A percentile compares a stretch with the other conserved stretches of the same genome.
These are phyloP conservation scores for Blastomyces emzantsi DNA, from an alignment of 2,329 filamentous ascomycete species.

Conservation along the genomic window DNA sequence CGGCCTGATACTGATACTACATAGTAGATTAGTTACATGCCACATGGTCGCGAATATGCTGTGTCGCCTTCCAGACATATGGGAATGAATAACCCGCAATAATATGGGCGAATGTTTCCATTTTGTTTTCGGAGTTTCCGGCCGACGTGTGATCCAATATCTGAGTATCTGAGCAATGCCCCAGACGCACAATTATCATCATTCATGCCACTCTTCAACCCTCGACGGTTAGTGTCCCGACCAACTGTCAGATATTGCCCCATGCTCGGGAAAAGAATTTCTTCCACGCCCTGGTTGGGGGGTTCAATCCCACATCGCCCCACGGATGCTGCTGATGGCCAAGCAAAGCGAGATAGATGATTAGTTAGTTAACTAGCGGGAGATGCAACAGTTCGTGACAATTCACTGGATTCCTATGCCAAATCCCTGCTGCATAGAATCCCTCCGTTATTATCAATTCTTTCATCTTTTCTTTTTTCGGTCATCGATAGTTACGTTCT, in stretches of 20 bases:
- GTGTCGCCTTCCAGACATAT: neutral
- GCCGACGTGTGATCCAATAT: neutral
- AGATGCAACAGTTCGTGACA: slow-evolving; percentile 1
- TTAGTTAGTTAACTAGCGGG: neutral
- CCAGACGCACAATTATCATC: neutral
- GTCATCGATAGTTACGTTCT: neutral
- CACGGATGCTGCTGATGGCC: neutral
- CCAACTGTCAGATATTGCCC: neutral
- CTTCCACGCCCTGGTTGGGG: neutral
- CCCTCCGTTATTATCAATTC: neutral
- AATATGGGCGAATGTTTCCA: neutral
- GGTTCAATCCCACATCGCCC: slow-evolving; percentile 1
- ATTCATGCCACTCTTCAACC: neutral
- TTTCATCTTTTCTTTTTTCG: neutral
- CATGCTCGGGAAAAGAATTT: neutral
- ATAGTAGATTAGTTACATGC: neutral
- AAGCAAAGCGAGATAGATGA: neutral
- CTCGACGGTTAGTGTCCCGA: neutral
- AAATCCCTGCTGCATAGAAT: slow-evolving; percentile 5
- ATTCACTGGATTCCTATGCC: neutral
- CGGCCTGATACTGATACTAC: neutral
- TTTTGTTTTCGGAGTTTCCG: neutral
- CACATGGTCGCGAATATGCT: slow-evolving; percentile 4
- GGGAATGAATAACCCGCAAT: neutral
- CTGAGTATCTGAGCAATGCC: neutral